Base-by-base conservation (phyloP, 2,329 filamentous ascomycete species). In the Diaporthe nobilis region DNA sequence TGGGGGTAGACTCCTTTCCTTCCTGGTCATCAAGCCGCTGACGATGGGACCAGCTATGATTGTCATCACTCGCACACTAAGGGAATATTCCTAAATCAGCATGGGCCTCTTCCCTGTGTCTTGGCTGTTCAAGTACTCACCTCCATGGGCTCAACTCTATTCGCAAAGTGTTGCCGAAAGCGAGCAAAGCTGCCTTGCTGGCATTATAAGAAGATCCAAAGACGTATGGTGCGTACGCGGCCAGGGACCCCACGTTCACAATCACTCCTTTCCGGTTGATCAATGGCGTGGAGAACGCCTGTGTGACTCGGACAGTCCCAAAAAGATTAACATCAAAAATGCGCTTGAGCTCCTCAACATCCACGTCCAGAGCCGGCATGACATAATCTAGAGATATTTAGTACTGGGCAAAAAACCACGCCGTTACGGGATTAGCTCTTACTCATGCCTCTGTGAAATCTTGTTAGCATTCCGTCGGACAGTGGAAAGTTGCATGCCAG, bases 311-410 rank as follows among this genome's bases (percentile, higher is more conserved):
- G 17, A 60, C 57, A 20, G 57, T 60, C 17, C 57, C 57, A 39
- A 60, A 60, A 34, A 60, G 57, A 34, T 60, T 60, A 25, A 60
- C 57, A 60, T 60, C 57, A 60, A 60, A 60, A 39, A 39, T 60
- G 20, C 34, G 57, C 57, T 60, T 60, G 31, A 60, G 34, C 34
- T 60, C 57, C 57, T 60, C 57, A 39, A 60, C 22, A 60, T 60
- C 57, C 15, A 60, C 34, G 20, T 60, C 57, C 57, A 60, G 34
- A 25, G 57, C 57, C 34, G 57, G 57, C 57, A 60, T 60, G 20
- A 60, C 57, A 60, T 60, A 60, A 60, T 60, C 57, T 60, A 22
- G 20, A 60, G 8, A 13, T 39, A 37, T 13, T 60, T 39, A 60
- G 57, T 17, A 37, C 10, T n/a, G 57, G 20, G 4, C n/a, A 39